phyloP scores from a whole-genome alignment of 2,329 filamentous ascomycete species.

The Thelonectria blattea region DNA sequence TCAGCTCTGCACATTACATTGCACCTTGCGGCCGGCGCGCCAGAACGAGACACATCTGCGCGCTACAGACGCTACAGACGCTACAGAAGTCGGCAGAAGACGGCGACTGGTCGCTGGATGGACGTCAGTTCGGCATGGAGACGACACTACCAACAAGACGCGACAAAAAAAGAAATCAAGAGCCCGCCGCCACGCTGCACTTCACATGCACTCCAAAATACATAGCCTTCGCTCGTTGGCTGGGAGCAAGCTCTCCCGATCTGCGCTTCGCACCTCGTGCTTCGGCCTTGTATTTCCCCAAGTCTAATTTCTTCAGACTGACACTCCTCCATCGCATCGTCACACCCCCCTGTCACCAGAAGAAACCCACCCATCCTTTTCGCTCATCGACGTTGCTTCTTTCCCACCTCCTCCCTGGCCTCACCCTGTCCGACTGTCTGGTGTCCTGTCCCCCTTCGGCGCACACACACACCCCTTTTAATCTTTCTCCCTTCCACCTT shows the following conservation, averaged over 20 bases:
- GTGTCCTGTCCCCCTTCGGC: neutral
- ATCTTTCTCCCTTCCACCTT: slow-evolving; percentile 16
- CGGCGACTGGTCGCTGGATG: neutral
- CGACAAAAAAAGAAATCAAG: neutral
- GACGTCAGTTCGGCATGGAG: neutral
- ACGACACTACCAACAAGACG: neutral
- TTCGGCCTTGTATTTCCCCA: slow-evolving; percentile 10
- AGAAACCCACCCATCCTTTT: slow-evolving; percentile 12
- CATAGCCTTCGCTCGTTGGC: slow-evolving; percentile 11
- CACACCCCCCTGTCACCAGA: slow-evolving; percentile 3
- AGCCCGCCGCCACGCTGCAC: neutral
- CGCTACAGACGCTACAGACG: neutral
- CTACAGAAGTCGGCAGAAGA: neutral
- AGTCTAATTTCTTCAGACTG: neutral
- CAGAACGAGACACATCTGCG: neutral
- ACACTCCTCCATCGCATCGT: neutral
- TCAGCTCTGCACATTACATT: slow-evolving; percentile 6
- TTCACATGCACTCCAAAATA: slow-evolving; percentile 16
- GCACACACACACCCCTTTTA: slow-evolving; percentile 25
- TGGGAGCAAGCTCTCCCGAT: neutral
- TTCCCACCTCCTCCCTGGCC: slow-evolving; percentile 21
- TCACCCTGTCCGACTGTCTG: slow-evolving; percentile 3
- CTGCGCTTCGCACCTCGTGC: neutral
- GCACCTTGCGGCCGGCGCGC: slow-evolving; percentile 22
- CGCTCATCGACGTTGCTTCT: slow-evolving; percentile 40